Base-by-base conservation (phyloP, 1,139 yeast genomes). In the Protomyces macrosporus region DNA sequence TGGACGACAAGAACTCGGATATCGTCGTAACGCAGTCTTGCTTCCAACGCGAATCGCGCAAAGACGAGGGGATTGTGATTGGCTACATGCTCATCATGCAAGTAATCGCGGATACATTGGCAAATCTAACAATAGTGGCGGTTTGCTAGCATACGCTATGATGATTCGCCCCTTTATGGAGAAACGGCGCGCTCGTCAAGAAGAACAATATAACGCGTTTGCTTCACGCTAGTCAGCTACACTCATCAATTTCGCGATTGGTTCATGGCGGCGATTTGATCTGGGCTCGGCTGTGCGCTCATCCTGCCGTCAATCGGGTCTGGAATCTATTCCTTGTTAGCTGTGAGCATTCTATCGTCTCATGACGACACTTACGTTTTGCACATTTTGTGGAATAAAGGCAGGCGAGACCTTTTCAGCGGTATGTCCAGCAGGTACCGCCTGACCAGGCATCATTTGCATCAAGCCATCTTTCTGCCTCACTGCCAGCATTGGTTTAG, bases 401-500 rank as follows among this genome's bases (percentile, higher is more conserved):
- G 62, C 62, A n/a, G 62, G 56, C 5, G 56, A 40, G 5, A 35
- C 32, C 56, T 52, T 58, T 12, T 58, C 62, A 5, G 62, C 62
- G n/a, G 53, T 34, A n/a, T 58, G 55, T 9, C 62, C 62, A 16
- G 32, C 42, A 33, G 62, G 62, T 56, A 58, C 55, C 7, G 53
- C 9, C 23, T 58, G 62, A 2, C 55, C 55, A 6, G 62, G 62
- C 62, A 58, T 58, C 62, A 58, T 58, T 35, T 52, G 56, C 62
- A 58, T 58, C 52, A 58, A 34, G n/a, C 62, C 62, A 16, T 58
- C 62, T 56, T 58, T 58, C 32, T 58, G 62, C 16, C 62, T 39
- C n/a, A 42, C 45, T 16, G 62, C 62, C n/a, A 58, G 39, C 48
- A 51, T 55, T 16, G 56, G 56, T 39, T 58, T 55, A 35, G 53